Conservation (phyloP, 2,329 filamentous ascomycete species). For the Aspergillus jensenii region DNA sequence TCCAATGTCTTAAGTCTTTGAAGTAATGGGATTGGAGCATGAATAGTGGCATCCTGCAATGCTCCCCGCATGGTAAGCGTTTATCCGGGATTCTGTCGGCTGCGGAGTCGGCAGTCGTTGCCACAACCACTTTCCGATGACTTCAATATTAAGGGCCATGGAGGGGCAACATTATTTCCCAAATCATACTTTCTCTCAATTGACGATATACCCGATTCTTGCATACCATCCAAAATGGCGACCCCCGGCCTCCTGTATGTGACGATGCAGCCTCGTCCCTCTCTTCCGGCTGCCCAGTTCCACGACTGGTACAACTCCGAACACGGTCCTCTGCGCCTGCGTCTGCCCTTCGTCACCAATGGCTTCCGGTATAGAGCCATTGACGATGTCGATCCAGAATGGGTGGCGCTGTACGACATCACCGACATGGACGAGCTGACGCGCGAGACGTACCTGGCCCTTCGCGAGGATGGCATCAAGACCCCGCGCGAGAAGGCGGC, state of each 20-base stretch:
- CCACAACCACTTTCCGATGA: conserved; percentile 6
- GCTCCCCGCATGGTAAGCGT: conserved; percentile 6
- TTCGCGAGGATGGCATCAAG: conserved; percentile 50
- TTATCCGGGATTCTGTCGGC: conserved; percentile 13
- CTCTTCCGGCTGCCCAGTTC: conserved; percentile 67
- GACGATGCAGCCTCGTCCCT: conserved; percentile 75
- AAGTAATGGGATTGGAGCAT: background rate
- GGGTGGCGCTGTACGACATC: conserved; percentile 80
- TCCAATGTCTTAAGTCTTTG: background rate
- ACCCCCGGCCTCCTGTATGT: conserved; percentile 75
- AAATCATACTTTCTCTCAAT: background rate
- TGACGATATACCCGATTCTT: background rate
- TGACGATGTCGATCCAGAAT: conserved; percentile 64
- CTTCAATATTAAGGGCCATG: background rate
- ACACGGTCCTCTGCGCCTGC: conserved; percentile 78
- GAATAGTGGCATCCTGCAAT: background rate
- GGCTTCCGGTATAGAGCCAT: conserved; percentile 75
- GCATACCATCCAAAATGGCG: conserved; percentile 25
- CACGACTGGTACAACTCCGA: conserved; percentile 96
- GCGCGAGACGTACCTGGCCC: conserved; percentile 62
- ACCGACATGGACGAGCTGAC: conserved; percentile 70
- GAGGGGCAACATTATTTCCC: background rate
- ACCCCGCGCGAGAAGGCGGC: conserved; percentile 60
- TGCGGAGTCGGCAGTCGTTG: conserved; percentile 15
- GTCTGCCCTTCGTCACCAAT: conserved; percentile 71